A percentile compares a stretch with the other conserved stretches of the same genome.
phyloP scores from a whole-genome alignment of 176 grass and related monocot species.

The Alopecurus myosuroides region DNA sequence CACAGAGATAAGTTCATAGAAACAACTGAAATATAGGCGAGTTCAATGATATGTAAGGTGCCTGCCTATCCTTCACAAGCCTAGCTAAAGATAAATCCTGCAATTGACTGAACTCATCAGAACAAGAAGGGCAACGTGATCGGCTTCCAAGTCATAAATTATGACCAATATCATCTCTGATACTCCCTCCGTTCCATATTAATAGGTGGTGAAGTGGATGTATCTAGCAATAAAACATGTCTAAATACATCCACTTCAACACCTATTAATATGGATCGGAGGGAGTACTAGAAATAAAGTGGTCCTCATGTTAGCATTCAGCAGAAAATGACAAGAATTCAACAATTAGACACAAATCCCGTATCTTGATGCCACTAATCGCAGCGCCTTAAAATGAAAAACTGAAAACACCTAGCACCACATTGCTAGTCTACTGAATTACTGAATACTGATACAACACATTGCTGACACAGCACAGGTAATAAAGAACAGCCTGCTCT shows the following conservation, averaged over 20 bases:
- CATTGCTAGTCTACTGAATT: background rate
- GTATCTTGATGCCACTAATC: background rate
- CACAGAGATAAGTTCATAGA: too few relatives aligned
- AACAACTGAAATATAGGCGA: background rate
- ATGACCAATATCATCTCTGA: background rate
- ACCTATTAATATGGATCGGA: too few relatives aligned
- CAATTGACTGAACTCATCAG: background rate
- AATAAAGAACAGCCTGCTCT: background rate
- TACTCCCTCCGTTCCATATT: too few relatives aligned
- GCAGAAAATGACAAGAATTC: background rate
- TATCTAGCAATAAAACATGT: too few relatives aligned
- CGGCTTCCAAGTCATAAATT: background rate
- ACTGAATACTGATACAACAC: background rate
- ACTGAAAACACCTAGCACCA: background rate
- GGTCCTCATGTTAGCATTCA: background rate
- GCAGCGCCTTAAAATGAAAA: background rate
- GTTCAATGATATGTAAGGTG: background rate
- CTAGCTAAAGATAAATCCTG: background rate
- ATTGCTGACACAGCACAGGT: background rate
- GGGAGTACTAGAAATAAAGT: too few relatives aligned
- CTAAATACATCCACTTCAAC: too few relatives aligned
- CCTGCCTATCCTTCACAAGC: background rate
- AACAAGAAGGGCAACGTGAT: constrained; percentile 2
- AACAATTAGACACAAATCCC: too few relatives aligned
- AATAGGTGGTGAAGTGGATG: too few relatives aligned